Evolutionary conservation across 306 rosid genomes (phyloP).

Genomic region (Oemleria cerasiformis): DNA sequence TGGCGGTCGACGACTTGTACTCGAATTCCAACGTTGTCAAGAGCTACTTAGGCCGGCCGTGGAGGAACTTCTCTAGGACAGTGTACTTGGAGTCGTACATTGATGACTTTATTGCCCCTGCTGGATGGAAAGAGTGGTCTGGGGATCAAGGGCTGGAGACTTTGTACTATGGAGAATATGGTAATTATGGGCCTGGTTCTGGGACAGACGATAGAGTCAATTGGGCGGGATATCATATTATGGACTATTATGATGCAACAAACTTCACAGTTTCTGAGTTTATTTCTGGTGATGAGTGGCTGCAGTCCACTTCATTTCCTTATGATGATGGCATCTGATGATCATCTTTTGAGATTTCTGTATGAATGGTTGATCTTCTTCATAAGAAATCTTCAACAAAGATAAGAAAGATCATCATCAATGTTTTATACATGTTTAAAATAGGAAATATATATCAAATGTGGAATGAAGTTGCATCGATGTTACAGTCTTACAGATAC

Average conservation of each 20-base stretch:
- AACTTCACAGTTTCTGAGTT: conserved; percentile 58
- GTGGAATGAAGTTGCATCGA: not conserved
- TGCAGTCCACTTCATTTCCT: conserved; percentile 71
- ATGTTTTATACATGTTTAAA: not conserved
- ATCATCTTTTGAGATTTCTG: not conserved
- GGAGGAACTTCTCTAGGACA: conserved; percentile 58
- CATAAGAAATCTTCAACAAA: not conserved
- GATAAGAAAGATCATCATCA: not conserved
- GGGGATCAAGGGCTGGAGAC: conserved; percentile 39
- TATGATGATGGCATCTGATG: conserved; percentile 58
- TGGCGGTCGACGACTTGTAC: conserved; percentile 45
- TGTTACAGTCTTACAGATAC: too few species aligned
- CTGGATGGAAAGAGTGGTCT: conserved; percentile 64
- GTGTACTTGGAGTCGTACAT: conserved; percentile 56
- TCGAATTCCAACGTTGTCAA: conserved; percentile 31
- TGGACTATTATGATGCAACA: conserved; percentile 59
- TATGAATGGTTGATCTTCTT: not conserved
- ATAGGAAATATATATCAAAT: not conserved
- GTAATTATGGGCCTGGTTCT: conserved; percentile 70
- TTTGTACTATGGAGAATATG: conserved; percentile 69
- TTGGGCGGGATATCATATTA: conserved; percentile 57
- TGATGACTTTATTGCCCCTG: conserved; percentile 54
- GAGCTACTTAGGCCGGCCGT: conserved; percentile 78
- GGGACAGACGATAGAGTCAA: conserved; percentile 41
- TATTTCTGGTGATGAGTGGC: conserved; percentile 64